Evolutionary conservation across 371 early-diverging fungal genomes (phyloP).

Genomic region (Mortierella sp.): DNA sequence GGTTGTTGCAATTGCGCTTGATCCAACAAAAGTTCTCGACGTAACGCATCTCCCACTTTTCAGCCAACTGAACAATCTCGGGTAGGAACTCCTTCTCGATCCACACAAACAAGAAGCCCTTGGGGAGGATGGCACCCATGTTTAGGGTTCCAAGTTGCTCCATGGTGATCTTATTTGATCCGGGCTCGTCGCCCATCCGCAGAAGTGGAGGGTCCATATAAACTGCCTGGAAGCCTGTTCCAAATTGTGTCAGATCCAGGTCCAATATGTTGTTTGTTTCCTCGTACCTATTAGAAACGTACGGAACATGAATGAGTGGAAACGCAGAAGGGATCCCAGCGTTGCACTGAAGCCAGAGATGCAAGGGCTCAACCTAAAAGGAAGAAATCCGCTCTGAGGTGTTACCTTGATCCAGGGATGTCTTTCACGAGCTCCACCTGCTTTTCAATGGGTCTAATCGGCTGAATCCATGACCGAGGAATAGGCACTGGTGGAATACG

Average conservation of each 20-base stretch:
- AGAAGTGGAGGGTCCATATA: slow-evolving; percentile 94
- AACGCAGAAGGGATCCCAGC: no score
- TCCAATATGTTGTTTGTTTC: slow-evolving; percentile 54
- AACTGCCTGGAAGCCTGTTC: slow-evolving; percentile 78
- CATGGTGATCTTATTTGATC: slow-evolving; percentile 73
- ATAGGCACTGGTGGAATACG: slow-evolving; percentile 88
- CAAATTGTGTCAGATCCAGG: slow-evolving; percentile 62
- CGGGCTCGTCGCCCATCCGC: slow-evolving; percentile 74
- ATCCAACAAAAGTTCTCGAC: slow-evolving; percentile 97
- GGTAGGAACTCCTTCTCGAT: slow-evolving; percentile 89
- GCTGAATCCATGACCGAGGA: slow-evolving; percentile 87
- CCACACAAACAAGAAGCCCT: slow-evolving; percentile 94
- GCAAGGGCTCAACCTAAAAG: no score
- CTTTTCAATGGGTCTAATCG: slow-evolving; percentile 62
- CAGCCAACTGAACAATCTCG: slow-evolving; percentile 76
- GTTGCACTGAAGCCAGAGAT: no score
- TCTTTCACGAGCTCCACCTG: slow-evolving; percentile 7
- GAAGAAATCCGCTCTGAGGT: not conserved
- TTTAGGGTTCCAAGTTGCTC: slow-evolving; percentile 69
- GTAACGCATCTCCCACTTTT: slow-evolving; percentile 90
- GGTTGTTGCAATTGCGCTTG: slow-evolving; percentile 84
- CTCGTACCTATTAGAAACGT: slow-evolving; percentile 66
- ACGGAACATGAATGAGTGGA: no score
- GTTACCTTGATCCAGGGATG: slow-evolving; percentile 50
- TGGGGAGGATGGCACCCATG: slow-evolving; percentile 71